These are phyloP conservation scores for Candida corydali DNA, from an alignment of 805 yeast genomes.

Conservation along the genomic window DNA sequence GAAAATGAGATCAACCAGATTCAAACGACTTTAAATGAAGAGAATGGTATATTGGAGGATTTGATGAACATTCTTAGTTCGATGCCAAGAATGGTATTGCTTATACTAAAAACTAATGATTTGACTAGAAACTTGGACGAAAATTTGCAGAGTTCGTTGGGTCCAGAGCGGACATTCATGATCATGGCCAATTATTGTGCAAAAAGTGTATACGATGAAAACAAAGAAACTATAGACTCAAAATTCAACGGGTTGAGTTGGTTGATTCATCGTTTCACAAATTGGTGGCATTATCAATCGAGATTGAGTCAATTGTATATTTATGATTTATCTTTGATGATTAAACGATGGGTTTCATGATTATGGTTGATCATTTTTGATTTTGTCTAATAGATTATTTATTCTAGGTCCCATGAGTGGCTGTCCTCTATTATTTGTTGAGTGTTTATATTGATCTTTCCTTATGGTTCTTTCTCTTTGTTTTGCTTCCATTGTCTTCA, in stretches of 20 bases:
- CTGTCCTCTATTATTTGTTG: constrained; percentile 68
- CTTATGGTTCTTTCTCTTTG: constrained; percentile 37
- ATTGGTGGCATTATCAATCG: constrained; percentile 33
- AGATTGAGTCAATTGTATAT: constrained; percentile 28
- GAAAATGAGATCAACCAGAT: constrained; percentile 64
- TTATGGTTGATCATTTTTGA: constrained; percentile 42
- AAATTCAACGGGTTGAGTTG: constrained; percentile 7
- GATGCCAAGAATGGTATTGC: constrained; percentile 80
- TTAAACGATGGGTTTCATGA: constrained; percentile 8
- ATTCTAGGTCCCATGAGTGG: constrained; percentile 91
- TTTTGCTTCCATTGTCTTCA: constrained; percentile 31
- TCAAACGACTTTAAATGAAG: constrained; percentile 54
- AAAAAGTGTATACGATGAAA: constrained; percentile 67
- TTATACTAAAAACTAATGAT: constrained; percentile 91
- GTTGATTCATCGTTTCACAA: constrained; percentile 17
- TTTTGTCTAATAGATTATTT: constrained; percentile 70
- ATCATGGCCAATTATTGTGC: constrained; percentile 93
- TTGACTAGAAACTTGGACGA: constrained; percentile 88
- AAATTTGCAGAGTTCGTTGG: constrained; percentile 71
- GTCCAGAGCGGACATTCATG: constrained; percentile 81
- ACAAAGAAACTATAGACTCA: constrained; percentile 35
- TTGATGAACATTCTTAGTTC: constrained; percentile 74
- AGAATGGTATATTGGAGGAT: constrained; percentile 62
- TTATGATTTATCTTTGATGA: constrained; percentile 29
- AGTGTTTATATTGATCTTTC: constrained; percentile 40